phyloP scores from a whole-genome alignment of 805 yeast genomes.

The Candida tammaniensis region DNA sequence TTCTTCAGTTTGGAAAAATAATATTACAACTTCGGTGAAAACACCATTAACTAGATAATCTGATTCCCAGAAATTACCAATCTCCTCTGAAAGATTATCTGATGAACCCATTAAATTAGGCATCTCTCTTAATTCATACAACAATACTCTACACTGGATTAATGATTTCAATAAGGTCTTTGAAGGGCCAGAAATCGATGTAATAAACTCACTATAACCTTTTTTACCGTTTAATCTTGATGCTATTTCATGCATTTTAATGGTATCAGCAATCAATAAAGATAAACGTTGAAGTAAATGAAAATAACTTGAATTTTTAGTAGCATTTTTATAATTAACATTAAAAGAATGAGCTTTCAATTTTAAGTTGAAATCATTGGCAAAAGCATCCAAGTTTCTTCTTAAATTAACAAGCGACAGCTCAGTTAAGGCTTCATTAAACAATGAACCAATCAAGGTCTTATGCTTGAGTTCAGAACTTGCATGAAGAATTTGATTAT shows the following conservation, averaged over 20 bases:
- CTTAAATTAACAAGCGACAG: constrained; percentile 7
- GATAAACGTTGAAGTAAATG: constrained; percentile 20
- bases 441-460: constrained; percentile 20
- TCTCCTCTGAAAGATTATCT: constrained; percentile 12
- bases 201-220: constrained; percentile 22
- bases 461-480: constrained; percentile 26
- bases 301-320: constrained; percentile 14
- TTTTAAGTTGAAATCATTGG: constrained; percentile 15
- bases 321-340: too few relatives aligned
- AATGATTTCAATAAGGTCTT: constrained; percentile 38
- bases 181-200: constrained; percentile 24
- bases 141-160: constrained; percentile 35
- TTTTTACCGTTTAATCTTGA: constrained; percentile 46
- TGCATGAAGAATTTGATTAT: constrained; percentile 21
- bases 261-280: constrained; percentile 42
- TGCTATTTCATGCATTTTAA: constrained; percentile 58
- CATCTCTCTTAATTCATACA: constrained; percentile 13
- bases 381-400: constrained; percentile 12
- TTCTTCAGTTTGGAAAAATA: constrained; percentile 45
- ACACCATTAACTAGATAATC: constrained; percentile 25
- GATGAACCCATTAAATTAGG: constrained; percentile 10
- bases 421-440: constrained; percentile 12
- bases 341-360: constrained; percentile 11
- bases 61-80: constrained; percentile 25
- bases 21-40: constrained; percentile 36